Conservation (phyloP, 495 filamentous ascomycete species). For the Rusavskia elegans region DNA sequence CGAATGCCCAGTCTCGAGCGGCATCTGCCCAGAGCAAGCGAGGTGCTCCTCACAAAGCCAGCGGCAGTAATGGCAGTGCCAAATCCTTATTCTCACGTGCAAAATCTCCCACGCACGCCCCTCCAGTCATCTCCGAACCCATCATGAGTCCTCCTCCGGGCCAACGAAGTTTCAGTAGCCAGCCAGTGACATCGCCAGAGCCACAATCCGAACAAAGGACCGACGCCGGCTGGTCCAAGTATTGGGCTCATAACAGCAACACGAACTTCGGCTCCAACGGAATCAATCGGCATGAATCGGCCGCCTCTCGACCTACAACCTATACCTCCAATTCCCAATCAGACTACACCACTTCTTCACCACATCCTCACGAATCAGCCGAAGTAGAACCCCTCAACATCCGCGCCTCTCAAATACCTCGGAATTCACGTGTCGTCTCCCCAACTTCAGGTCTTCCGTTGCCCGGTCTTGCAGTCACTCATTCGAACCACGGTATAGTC, state of each 20-base stretch:
- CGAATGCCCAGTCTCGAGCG: slow-evolving; percentile 12
- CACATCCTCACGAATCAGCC: slow-evolving; percentile 13
- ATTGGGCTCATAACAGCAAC: slow-evolving; percentile 38
- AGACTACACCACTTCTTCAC: slow-evolving; percentile 8
- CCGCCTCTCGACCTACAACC: slow-evolving; percentile 14
- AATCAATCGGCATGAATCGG: slow-evolving; percentile 3
- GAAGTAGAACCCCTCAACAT: slow-evolving; percentile 13
- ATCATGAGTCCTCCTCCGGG: slow-evolving; percentile 7
- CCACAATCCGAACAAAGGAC: slow-evolving; percentile 30
- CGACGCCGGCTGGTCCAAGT: slow-evolving; percentile 43
- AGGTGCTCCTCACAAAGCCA: slow-evolving; percentile 9
- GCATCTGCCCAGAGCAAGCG: slow-evolving; percentile 13
- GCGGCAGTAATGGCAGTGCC: slow-evolving; percentile 10
- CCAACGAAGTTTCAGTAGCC: neutral
- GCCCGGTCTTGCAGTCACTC: slow-evolving; percentile 7
- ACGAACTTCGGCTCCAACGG: slow-evolving; percentile 22
- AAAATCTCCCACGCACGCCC: slow-evolving; percentile 8
- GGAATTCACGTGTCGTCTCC: slow-evolving; percentile 3
- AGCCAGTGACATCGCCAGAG: slow-evolving; percentile 8
- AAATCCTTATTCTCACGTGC: slow-evolving; percentile 14
- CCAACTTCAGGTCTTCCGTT: slow-evolving; percentile 4
- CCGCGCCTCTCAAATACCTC: slow-evolving; percentile 8
- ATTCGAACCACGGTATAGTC: slow-evolving; percentile 1
- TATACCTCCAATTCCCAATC: slow-evolving; percentile 17
- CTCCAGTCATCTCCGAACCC: slow-evolving; percentile 13